These are phyloP conservation scores for Solanum pennellii DNA, from an alignment of 257 asterid genomes.

Conservation along the genomic window DNA sequence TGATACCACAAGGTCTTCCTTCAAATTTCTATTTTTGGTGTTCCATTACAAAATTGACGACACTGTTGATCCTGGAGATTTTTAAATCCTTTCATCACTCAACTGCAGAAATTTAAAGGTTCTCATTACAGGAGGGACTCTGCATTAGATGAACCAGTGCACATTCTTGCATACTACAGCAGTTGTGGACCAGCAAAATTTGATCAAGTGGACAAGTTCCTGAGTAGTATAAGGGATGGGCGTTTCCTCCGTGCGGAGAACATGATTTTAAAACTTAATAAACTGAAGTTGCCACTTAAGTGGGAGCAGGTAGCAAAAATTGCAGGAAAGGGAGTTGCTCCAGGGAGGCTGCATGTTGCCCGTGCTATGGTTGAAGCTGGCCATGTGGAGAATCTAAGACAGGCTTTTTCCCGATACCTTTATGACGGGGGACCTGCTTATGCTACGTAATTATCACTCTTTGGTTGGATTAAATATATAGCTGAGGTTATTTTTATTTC, in stretches of 20 bases:
- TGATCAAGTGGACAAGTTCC: conserved; percentile 50
- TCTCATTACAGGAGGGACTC: conserved; percentile 44
- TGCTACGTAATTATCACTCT: conserved; percentile 50
- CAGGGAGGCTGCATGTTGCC: conserved; percentile 92
- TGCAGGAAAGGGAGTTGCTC: conserved; percentile 95
- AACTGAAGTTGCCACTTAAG: conserved; percentile 72
- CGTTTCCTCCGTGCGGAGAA: conserved; percentile 79
- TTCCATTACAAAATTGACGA: background rate
- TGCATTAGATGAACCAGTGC: conserved; percentile 79
- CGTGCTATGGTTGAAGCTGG: conserved; percentile 99
- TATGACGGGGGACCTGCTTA: conserved; percentile 98
- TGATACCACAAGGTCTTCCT: background rate
- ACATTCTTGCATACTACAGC: conserved; percentile 97
- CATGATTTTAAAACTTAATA: conserved; percentile 69
- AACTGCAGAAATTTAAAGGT: background rate
- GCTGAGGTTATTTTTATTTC: background rate
- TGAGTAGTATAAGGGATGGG: conserved; percentile 65
- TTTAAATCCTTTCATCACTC: background rate
- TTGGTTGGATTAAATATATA: background rate
- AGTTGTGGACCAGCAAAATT: conserved; percentile 70
- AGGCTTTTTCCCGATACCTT: conserved; percentile 79
- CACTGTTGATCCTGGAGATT: background rate
- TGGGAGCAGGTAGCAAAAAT: conserved; percentile 78
- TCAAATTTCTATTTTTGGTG: background rate
- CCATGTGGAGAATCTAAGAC: conserved; percentile 82